These are phyloP conservation scores for Colletotrichum brevisporum DNA, from an alignment of 2,329 filamentous ascomycete genomes.

Conservation along the genomic window DNA sequence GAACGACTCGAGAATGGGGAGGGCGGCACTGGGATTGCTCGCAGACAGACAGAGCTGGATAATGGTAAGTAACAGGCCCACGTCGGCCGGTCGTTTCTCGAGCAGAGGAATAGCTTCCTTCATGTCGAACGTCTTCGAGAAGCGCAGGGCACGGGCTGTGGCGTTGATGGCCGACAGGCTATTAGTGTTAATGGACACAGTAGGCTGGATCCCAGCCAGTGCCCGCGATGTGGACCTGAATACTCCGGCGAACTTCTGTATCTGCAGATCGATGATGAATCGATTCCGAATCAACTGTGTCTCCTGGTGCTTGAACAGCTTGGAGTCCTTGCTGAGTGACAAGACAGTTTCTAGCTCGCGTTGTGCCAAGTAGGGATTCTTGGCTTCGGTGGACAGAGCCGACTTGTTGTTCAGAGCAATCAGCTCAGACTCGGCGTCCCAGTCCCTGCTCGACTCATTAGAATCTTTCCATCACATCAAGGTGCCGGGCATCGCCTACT, in stretches of 20 bases:
- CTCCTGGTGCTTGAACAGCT: constrained; percentile 79
- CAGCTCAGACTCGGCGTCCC: constrained; percentile 75
- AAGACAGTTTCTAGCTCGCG: constrained; percentile 71
- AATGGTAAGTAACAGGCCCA: constrained; percentile 84
- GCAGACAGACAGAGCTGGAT: constrained; percentile 84
- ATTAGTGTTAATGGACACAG: constrained; percentile 51
- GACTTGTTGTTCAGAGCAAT: constrained; percentile 77
- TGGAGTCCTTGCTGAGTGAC: constrained; percentile 68
- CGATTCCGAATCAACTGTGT: constrained; percentile 69
- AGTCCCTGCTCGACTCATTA: constrained; percentile 65
- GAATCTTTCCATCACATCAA: constrained; percentile 26
- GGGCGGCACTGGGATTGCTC: constrained; percentile 80
- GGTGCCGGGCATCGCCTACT: constrained; percentile 61
- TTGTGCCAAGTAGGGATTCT: constrained; percentile 79
- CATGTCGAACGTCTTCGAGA: constrained; percentile 75
- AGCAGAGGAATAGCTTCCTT: constrained; percentile 78
- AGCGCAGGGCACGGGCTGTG: constrained; percentile 67
- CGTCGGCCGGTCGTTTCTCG: constrained; percentile 81
- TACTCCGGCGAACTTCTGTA: constrained; percentile 77
- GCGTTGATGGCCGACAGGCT: constrained; percentile 71
- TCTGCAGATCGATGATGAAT: constrained; percentile 74
- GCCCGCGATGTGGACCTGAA: constrained; percentile 61
- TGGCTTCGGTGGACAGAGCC: constrained; percentile 55
- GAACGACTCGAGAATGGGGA: constrained; percentile 82
- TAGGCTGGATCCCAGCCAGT: constrained; percentile 50